Evolutionary conservation across 1,284 basidiomycete species (phyloP).

Genomic region (Heterobasidion occidentale): DNA sequence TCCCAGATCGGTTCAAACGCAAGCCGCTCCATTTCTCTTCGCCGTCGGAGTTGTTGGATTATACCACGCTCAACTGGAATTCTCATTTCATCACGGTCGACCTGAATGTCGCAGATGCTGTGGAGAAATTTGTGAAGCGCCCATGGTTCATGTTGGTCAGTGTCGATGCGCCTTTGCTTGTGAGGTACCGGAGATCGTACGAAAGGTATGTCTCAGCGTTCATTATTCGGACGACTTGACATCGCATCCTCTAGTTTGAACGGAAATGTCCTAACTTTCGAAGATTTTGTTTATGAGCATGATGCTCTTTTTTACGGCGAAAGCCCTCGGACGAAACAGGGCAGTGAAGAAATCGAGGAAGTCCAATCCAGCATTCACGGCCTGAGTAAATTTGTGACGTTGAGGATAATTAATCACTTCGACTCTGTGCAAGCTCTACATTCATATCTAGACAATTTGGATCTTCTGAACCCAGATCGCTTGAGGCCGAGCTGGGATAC

Average conservation of each 20-base stretch:
- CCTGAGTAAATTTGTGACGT: conserved; percentile 44
- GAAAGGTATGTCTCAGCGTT: conserved; percentile 28
- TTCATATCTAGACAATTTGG: conserved; percentile 56
- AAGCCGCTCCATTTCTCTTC: conserved; percentile 38
- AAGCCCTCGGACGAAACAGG: neutral
- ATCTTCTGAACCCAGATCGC: conserved; percentile 66
- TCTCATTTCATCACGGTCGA: conserved; percentile 78
- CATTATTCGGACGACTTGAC: neutral
- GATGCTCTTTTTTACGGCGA: conserved; percentile 22
- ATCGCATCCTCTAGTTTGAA: conserved; percentile 8
- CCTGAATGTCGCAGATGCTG: conserved; percentile 48
- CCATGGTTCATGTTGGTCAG: conserved; percentile 87
- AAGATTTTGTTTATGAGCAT: conserved; percentile 31
- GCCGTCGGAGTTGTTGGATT: conserved; percentile 56
- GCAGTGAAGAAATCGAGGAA: neutral
- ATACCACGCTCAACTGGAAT: conserved; percentile 82
- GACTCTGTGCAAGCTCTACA: conserved; percentile 46
- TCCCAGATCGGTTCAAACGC: neutral
- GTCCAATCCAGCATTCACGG: conserved; percentile 22
- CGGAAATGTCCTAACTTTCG: conserved; percentile 35
- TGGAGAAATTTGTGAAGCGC: conserved; percentile 73
- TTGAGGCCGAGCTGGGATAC: conserved; percentile 88
- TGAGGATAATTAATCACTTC: conserved; percentile 73
- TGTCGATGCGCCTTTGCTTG: conserved; percentile 79
- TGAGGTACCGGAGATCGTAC: conserved; percentile 44